These are phyloP conservation scores for Plasmodium cynomolgi DNA, from an alignment of 169 alveolate species.

Conservation along the genomic window DNA sequence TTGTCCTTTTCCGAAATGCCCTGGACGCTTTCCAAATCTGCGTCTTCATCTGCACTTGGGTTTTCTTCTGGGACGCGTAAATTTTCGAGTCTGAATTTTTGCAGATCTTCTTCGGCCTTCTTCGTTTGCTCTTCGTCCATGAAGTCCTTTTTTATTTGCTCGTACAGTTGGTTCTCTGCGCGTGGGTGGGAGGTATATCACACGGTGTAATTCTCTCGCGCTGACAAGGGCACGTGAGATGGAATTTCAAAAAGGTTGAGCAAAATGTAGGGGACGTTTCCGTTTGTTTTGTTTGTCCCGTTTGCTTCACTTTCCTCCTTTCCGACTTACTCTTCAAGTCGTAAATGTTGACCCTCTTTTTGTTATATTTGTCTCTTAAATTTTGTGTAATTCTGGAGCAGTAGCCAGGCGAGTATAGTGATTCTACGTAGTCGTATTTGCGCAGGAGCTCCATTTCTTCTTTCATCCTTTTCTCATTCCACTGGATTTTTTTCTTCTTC, in stretches of 20 bases:
- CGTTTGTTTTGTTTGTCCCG: neutral
- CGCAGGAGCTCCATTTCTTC: constrained; percentile 32
- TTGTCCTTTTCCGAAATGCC: neutral
- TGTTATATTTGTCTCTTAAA: neutral
- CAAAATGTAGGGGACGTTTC: neutral
- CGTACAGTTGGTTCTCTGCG: constrained; percentile 20
- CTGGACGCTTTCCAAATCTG: neutral
- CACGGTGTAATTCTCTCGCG: neutral
- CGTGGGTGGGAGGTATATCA: neutral
- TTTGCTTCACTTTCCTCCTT: neutral
- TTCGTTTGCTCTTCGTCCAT: constrained; percentile 36
- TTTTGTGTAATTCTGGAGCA: constrained; percentile 35
- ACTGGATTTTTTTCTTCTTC: constrained; percentile 6
- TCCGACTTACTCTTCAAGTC: constrained; percentile 38
- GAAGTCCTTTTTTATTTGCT: constrained; percentile 24
- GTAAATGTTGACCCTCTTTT: constrained; percentile 28
- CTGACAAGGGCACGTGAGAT: neutral
- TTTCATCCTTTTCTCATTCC: constrained; percentile 28
- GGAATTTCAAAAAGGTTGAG: neutral
- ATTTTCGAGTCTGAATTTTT: constrained; percentile 29
- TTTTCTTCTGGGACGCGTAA: neutral
- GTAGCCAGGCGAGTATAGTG: constrained; percentile 48
- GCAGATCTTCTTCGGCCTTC: constrained; percentile 38
- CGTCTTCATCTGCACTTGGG: constrained; percentile 14
- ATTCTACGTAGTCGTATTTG: constrained; percentile 48